Conservation (phyloP, 2,329 filamentous ascomycete species). For the Cercospora sojina region DNA sequence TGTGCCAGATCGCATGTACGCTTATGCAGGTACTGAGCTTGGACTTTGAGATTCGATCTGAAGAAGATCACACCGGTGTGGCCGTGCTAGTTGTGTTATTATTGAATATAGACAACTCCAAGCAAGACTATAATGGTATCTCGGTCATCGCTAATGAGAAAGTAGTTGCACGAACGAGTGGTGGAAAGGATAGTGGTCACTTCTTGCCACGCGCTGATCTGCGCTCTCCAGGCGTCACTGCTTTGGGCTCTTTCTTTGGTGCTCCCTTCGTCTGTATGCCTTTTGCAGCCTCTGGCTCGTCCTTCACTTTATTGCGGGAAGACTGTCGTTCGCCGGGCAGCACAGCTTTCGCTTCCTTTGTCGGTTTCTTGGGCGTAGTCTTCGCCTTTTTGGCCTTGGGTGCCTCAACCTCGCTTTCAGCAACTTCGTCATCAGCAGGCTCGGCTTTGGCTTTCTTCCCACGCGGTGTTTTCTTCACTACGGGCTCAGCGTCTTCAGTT, state of each 20-base stretch:
- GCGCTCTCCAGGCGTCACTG: slow-evolving; percentile 23
- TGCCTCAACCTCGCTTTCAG: slow-evolving; percentile 17
- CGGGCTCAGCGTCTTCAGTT: background rate
- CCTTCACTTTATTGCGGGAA: slow-evolving; percentile 1
- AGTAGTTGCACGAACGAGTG: background rate
- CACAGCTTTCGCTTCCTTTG: slow-evolving; percentile 19
- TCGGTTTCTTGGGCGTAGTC: slow-evolving; percentile 22
- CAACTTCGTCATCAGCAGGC: slow-evolving; percentile 12
- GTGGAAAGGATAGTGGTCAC: background rate
- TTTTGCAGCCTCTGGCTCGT: background rate
- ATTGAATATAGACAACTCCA: background rate
- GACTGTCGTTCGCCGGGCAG: slow-evolving; percentile 8
- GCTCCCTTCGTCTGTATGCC: slow-evolving; percentile 18
- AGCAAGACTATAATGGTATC: background rate
- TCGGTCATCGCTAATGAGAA: background rate
- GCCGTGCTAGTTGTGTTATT: background rate
- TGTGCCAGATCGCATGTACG: background rate
- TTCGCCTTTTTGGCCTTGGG: slow-evolving; percentile 18
- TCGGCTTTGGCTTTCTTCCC: background rate
- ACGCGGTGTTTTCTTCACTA: slow-evolving; percentile 4
- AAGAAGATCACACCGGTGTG: background rate
- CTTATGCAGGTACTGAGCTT: slow-evolving; percentile 4
- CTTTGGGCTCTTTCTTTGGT: slow-evolving; percentile 26
- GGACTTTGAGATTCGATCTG: background rate
- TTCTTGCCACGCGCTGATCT: slow-evolving; percentile 26